A percentile compares a stretch with the other conserved stretches of the same genome.
These are phyloP conservation scores for Udeniomyces megalosporus DNA, from an alignment of 768 basidiomycete species.

Conservation along the genomic window DNA sequence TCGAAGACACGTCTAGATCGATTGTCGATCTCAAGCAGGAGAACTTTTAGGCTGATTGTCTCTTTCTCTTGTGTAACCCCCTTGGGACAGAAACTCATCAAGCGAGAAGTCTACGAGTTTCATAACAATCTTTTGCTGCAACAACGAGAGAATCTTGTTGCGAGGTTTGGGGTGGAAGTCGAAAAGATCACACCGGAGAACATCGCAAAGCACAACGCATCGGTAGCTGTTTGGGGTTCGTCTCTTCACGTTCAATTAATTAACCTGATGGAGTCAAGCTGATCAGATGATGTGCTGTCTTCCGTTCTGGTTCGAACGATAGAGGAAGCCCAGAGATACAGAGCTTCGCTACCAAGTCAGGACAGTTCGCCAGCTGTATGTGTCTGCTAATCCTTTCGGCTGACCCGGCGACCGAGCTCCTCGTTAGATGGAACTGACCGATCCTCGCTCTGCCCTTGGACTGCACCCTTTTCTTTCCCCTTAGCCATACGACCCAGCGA, in stretches of 20 bases:
- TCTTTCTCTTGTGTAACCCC: background rate
- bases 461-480: too few relatives aligned
- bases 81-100: constrained; percentile 72
- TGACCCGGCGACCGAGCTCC: too few relatives aligned
- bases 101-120: constrained; percentile 64
- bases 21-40: background rate
- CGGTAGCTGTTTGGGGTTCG: constrained; percentile 50
- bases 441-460: too few relatives aligned
- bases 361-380: too few relatives aligned
- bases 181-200: constrained; percentile 51
- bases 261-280: background rate
- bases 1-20: background rate
- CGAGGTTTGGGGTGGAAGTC: constrained; percentile 46
- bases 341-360: too few relatives aligned
- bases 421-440: too few relatives aligned
- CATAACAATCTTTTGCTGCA: constrained; percentile 51
- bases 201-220: constrained; percentile 58
- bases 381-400: too few relatives aligned
- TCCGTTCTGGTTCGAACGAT: constrained; percentile 24
- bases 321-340: too few relatives aligned
- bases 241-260: constrained; percentile 12
- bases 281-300: background rate
- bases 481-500: too few relatives aligned
- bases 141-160: constrained; percentile 52
- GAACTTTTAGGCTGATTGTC: background rate